Percentiles rank a stretch among this genome's conserved stretches.
phyloP scores from a whole-genome alignment of 2,329 filamentous ascomycete genomes.

The Didymella sp. region DNA sequence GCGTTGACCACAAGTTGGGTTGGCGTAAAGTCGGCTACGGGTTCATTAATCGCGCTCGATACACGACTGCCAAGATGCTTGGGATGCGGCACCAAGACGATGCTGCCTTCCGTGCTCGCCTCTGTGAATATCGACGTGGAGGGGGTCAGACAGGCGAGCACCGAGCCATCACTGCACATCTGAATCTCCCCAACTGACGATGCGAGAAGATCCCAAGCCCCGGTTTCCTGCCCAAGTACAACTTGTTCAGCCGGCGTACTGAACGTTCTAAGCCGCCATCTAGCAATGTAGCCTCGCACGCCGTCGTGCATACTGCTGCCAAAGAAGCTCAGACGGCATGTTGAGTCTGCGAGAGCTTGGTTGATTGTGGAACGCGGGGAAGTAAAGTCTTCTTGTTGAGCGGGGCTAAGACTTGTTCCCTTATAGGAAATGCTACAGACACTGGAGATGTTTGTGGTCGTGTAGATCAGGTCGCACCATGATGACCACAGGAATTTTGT shows the following conservation, averaged over 20 bases:
- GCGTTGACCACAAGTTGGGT: conserved; percentile 22
- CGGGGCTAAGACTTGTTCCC: conserved; percentile 26
- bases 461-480: conserved; percentile 41
- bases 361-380: conserved; percentile 1
- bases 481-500: conserved; percentile 30
- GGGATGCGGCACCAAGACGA: neutral
- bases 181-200: neutral
- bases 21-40: conserved; percentile 12
- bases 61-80: neutral
- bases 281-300: conserved; percentile 25
- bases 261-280: conserved; percentile 19
- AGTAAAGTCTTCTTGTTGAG: conserved; percentile 12
- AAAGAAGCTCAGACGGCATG: conserved; percentile 22
- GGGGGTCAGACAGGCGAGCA: neutral
- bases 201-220: neutral
- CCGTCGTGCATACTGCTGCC: conserved; percentile 33
- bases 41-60: too few relatives aligned
- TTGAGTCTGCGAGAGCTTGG: neutral
- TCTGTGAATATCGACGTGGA: neutral
- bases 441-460: neutral
- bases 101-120: neutral
- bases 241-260: conserved; percentile 15
- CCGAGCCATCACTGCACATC: conserved; percentile 6
- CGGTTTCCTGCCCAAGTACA: neutral
- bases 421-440: conserved; percentile 24